Percentiles rank a stretch among this genome's conserved stretches.
Conservation (phyloP, 176 grass and related monocot genomes). For the bread wheat (Triticum aestivum) region IWGSC_CS_RefSeq_v2.1 NC_057812.1:21670674-21671173, state of each 20-base stretch:
- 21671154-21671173: too few relatives aligned
- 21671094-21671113: too few relatives aligned
- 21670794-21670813: too few relatives aligned
- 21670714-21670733: neutral
- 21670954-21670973: neutral
- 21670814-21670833: too few relatives aligned
- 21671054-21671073: too few relatives aligned
- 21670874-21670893: neutral
- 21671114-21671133: too few relatives aligned
- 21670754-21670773: neutral
- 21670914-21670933: too few relatives aligned
- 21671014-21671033: neutral
- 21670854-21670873: neutral
- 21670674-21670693: neutral
- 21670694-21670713: neutral
- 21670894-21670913: neutral
- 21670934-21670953: neutral
- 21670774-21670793: too few relatives aligned
- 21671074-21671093: too few relatives aligned
- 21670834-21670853: too few relatives aligned
- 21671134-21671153: too few relatives aligned
- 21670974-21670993: neutral
- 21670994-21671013: neutral
- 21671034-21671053: too few relatives aligned
- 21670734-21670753: neutral